Evolutionary conservation across 139 green algal genomes (phyloP).

Genomic region (Ettlia oleoabundans): DNA sequence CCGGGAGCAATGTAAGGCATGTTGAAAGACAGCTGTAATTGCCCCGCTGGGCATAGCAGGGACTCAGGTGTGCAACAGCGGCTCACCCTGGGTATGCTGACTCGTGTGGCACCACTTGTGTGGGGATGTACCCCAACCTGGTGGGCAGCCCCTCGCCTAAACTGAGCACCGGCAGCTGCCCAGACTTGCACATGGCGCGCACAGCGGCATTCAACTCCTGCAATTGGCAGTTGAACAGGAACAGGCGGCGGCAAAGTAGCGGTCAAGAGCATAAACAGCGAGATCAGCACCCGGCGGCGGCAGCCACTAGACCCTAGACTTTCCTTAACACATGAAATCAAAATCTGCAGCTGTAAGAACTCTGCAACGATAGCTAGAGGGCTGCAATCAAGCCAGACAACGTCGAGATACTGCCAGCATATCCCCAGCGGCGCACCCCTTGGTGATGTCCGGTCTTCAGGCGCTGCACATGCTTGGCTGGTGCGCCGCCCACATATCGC

Average conservation of each 20-base stretch:
- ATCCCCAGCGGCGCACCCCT: conserved; percentile 31
- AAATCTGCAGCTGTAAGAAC: too few species aligned
- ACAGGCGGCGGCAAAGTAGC: too few species aligned
- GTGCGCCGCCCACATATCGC: conserved; percentile 67
- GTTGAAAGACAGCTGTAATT: too few species aligned
- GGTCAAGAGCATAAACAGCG: too few species aligned
- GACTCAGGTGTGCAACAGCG: too few species aligned
- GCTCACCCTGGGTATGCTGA: conserved; percentile 72
- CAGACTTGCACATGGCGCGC: conserved; percentile 45
- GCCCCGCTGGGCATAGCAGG: too few species aligned
- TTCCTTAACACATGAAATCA: not conserved
- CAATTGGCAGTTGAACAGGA: not conserved
- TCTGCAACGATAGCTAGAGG: not conserved
- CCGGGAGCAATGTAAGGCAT: too few species aligned
- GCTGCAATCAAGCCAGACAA: not conserved
- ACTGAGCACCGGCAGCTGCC: conserved; percentile 56
- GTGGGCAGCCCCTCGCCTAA: conserved; percentile 73
- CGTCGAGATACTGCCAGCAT: not conserved
- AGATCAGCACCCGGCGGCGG: too few species aligned
- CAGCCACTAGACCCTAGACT: too few species aligned
- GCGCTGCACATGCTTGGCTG: conserved; percentile 63
- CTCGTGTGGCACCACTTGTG: conserved; percentile 75
- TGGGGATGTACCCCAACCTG: conserved; percentile 55
- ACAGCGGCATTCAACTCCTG: conserved; percentile 67
- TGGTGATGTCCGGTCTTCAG: conserved; percentile 73